Conservation (phyloP, 2,329 filamentous ascomycete species). For the Alternaria conjuncta region DNA sequence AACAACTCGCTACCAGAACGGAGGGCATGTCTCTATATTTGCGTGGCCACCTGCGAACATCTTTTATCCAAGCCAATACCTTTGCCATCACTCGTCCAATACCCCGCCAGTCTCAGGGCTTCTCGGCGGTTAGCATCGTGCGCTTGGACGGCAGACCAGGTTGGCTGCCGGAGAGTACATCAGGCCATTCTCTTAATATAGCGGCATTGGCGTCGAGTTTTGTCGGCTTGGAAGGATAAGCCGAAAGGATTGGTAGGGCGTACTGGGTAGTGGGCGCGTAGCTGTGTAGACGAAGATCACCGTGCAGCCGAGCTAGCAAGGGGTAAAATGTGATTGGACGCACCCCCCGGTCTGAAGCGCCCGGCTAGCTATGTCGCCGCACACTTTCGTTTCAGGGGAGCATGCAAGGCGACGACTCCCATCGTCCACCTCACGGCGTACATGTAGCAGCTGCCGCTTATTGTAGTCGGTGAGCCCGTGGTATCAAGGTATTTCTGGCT, state of each 20-base stretch:
- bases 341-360: slow-evolving; percentile 30
- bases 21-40: slow-evolving; percentile 46
- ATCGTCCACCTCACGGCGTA: slow-evolving; percentile 12
- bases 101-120: slow-evolving; percentile 33
- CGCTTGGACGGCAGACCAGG: slow-evolving; percentile 31
- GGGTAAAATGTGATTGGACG: slow-evolving; percentile 31
- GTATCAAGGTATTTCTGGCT: slow-evolving; percentile 6
- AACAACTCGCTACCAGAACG: slow-evolving; percentile 34
- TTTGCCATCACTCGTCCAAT: slow-evolving; percentile 24
- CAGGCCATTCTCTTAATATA: slow-evolving; percentile 38
- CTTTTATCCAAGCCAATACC: slow-evolving; percentile 29
- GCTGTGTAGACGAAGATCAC: slow-evolving; percentile 39
- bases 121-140: slow-evolving; percentile 41
- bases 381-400: slow-evolving; percentile 34
- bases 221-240: slow-evolving; percentile 32
- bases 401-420: slow-evolving; percentile 15
- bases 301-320: slow-evolving; percentile 33
- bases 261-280: slow-evolving; percentile 39
- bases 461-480: slow-evolving; percentile 16
- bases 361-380: slow-evolving; percentile 31
- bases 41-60: slow-evolving; percentile 21
- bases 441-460: slow-evolving; percentile 17
- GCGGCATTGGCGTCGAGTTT: slow-evolving; percentile 33
- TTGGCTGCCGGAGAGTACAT: slow-evolving; percentile 25
- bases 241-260: slow-evolving; percentile 39